These are phyloP conservation scores for Quillaja saponaria DNA, from an alignment of 306 rosid species.

Conservation along the genomic window DNA sequence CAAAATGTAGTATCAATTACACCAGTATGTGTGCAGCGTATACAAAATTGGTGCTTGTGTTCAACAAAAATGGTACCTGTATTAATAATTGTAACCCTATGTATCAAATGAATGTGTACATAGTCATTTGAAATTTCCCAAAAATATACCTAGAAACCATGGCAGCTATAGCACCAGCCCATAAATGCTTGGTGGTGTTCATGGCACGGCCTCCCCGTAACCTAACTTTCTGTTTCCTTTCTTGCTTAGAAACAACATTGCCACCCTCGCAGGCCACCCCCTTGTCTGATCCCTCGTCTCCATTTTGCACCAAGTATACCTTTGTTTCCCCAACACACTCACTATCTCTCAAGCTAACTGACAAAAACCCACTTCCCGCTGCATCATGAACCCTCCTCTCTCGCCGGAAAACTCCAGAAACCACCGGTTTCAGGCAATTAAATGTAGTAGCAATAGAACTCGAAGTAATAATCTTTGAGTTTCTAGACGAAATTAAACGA, in stretches of 20 bases:
- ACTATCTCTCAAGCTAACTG: constrained; percentile 62
- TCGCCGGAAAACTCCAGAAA: constrained; percentile 25
- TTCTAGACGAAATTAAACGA: constrained; percentile 41
- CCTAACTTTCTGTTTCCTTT: constrained; percentile 39
- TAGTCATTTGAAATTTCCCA: no score
- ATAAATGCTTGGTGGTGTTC: constrained; percentile 85
- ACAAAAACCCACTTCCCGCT: constrained; percentile 48
- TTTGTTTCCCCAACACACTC: constrained; percentile 51
- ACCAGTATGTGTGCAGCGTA: background rate
- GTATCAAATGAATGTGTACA: background rate
- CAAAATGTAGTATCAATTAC: background rate
- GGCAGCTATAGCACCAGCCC: constrained; percentile 98
- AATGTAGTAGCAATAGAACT: constrained; percentile 25
- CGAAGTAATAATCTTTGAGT: constrained; percentile 23
- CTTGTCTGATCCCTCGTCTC: constrained; percentile 46
- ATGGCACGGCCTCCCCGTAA: constrained; percentile 55
- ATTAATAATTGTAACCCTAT: background rate
- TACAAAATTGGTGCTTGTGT: background rate
- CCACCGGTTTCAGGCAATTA: constrained; percentile 18
- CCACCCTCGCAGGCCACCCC: constrained; percentile 23
- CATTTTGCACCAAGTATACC: constrained; percentile 43
- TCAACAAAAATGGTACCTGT: background rate
- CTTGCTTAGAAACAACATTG: constrained; percentile 28
- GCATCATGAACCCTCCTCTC: constrained; percentile 29
- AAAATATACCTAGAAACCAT: constrained; percentile 86